phyloP scores from a whole-genome alignment of 805 yeast species.

The Wickerhamomyces ciferrii region DNA sequence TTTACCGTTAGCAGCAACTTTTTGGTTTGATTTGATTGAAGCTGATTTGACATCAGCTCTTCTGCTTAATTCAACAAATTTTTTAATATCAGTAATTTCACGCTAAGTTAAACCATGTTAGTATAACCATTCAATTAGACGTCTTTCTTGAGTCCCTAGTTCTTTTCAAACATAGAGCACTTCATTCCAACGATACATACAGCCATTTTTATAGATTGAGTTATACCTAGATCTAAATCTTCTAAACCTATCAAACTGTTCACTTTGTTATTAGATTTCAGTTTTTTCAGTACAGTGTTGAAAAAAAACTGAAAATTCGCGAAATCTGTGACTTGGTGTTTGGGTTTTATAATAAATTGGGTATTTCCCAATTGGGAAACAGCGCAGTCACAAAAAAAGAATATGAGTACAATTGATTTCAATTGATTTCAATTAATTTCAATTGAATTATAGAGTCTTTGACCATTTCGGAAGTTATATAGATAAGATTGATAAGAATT shows the following conservation, averaged over 20 bases:
- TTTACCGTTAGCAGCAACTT: constrained; percentile 77
- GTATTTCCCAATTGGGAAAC: not conserved
- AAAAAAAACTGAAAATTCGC: no score
- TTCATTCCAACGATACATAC: constrained; percentile 1
- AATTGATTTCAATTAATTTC: no score
- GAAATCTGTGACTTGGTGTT: no score
- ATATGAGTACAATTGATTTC: no score
- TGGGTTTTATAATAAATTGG: constrained; percentile 2
- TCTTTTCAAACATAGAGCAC: no score
- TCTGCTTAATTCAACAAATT: constrained; percentile 94
- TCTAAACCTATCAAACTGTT: not conserved
- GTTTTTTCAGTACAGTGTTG: not conserved
- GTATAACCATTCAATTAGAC: not conserved
- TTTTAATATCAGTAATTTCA: constrained; percentile 95
- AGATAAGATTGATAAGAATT: not conserved
- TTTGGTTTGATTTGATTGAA: constrained; percentile 89
- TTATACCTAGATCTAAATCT: not conserved
- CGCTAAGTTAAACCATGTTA: constrained; percentile 22
- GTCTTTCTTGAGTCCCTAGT: no score
- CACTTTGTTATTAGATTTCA: not conserved
- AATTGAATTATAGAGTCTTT: not conserved
- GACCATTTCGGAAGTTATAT: not conserved
- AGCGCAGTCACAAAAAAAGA: constrained; percentile 7
- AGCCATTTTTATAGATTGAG: constrained; percentile 14
- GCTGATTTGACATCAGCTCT: constrained; percentile 93